Evolutionary conservation across 495 filamentous ascomycete genomes (phyloP).

Genomic region (Xylaria nigripes): DNA sequence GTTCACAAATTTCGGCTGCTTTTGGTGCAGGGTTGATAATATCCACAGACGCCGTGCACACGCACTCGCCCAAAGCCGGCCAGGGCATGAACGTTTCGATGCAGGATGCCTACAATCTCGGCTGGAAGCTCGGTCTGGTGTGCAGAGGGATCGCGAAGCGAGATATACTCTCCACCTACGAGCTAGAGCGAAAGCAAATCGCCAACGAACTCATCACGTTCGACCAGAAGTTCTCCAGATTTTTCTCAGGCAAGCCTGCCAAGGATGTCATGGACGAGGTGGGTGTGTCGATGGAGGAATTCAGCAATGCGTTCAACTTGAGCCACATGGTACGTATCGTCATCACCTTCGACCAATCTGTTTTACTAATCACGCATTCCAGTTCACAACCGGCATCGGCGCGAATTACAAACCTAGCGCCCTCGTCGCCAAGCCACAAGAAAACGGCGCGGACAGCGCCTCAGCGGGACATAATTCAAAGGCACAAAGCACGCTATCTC

Average conservation of each 20-base stretch:
- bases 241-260: conserved; percentile 39
- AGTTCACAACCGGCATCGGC: conserved; percentile 31
- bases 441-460: conserved; percentile 13
- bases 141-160: conserved; percentile 44
- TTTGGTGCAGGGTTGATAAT: neutral
- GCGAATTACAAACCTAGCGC: conserved; percentile 28
- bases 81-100: conserved; percentile 71
- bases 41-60: conserved; percentile 48
- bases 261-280: conserved; percentile 37
- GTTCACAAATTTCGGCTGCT: neutral
- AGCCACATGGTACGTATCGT: conserved; percentile 23
- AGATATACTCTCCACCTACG: conserved; percentile 59
- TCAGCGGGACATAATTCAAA: neutral
- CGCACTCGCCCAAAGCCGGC: conserved; percentile 62
- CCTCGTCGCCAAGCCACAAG: conserved; percentile 20
- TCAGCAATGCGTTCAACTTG: conserved; percentile 33
- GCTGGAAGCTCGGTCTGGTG: conserved; percentile 64
- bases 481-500: conserved; percentile 5
- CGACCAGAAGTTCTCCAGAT: conserved; percentile 49
- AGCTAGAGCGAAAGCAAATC: conserved; percentile 57
- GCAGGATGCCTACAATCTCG: conserved; percentile 63
- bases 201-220: conserved; percentile 69
- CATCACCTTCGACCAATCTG: neutral
- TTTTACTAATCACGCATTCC: neutral
- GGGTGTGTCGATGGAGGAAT: conserved; percentile 38